These are phyloP conservation scores for Verticillium nubilum DNA, from an alignment of 2,329 filamentous ascomycete genomes.

Conservation along the genomic window DNA sequence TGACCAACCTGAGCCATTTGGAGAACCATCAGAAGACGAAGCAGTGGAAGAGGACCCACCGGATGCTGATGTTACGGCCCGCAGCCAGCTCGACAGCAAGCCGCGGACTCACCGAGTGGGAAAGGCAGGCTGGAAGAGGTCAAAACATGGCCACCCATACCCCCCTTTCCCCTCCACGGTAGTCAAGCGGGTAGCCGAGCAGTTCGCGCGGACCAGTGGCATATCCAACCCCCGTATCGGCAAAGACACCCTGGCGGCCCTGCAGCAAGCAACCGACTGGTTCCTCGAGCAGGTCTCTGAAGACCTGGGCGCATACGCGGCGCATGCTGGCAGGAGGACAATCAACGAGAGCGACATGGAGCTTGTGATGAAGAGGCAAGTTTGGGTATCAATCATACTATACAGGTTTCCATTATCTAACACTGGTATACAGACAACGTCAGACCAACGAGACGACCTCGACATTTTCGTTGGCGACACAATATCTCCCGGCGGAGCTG, in stretches of 20 bases:
- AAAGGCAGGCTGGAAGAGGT: constrained; percentile 46
- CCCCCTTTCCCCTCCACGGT: constrained; percentile 67
- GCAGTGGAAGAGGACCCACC: constrained; percentile 14
- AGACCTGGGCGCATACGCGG: constrained; percentile 72
- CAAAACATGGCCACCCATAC: constrained; percentile 68
- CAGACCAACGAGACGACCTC: constrained; percentile 67
- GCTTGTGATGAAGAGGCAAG: constrained; percentile 77
- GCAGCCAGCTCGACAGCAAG: constrained; percentile 13
- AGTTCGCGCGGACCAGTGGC: constrained; percentile 63
- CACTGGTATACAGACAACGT: constrained; percentile 59
- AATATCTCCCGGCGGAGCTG: constrained; percentile 74
- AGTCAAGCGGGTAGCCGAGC: constrained; percentile 68
- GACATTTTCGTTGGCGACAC: constrained; percentile 79
- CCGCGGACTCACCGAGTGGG: constrained; percentile 29
- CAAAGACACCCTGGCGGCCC: constrained; percentile 66
- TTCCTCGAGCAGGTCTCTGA: constrained; percentile 86
- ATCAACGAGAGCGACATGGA: constrained; percentile 83
- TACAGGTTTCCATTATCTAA: constrained; percentile 20
- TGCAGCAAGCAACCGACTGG: constrained; percentile 81
- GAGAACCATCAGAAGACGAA: constrained; percentile 17
- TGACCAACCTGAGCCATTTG: background rate
- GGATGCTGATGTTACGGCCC: constrained; percentile 13
- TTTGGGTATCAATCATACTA: constrained; percentile 17
- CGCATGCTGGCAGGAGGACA: constrained; percentile 75
- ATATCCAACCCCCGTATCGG: constrained; percentile 63